phyloP scores from a whole-genome alignment of 2,329 filamentous ascomycete genomes.

The Sporothrix dimorphospora region DNA sequence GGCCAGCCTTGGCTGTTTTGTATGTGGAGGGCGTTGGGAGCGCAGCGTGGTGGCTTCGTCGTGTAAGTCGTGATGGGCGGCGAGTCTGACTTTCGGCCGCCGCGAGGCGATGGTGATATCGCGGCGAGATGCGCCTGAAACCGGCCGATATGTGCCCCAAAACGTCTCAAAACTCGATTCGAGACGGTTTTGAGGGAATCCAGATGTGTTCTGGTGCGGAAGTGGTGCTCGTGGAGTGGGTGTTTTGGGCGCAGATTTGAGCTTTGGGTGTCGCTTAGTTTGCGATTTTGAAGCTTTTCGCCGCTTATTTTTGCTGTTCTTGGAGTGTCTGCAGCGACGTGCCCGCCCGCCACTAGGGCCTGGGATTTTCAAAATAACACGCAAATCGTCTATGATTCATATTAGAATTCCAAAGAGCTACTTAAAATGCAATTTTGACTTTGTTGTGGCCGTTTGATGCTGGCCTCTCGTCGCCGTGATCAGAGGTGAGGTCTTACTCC shows the following conservation, averaged over 20 bases:
- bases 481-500: conserved; percentile 13
- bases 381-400: neutral
- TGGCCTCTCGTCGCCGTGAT: neutral
- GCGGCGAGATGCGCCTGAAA: neutral
- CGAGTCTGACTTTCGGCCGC: neutral
- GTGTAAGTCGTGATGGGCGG: conserved; percentile 21
- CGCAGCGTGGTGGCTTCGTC: conserved; percentile 7
- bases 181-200: neutral
- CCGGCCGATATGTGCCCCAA: neutral
- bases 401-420: no score
- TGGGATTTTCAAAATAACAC: neutral
- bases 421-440: neutral
- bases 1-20: conserved; percentile 18
- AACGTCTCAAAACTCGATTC: neutral
- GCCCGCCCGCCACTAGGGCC: neutral
- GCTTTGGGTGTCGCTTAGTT: conserved; percentile 11
- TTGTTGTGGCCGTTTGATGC: neutral
- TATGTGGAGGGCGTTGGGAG: conserved; percentile 2
- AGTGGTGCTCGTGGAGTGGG: neutral
- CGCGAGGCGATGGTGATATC: neutral
- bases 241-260: conserved; percentile 1
- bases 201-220: neutral
- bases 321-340: neutral
- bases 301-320: neutral
- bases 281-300: conserved; percentile 17